A percentile compares a stretch with the other conserved stretches of the same genome.
Evolutionary conservation across 371 early-diverging fungal genomes (phyloP).

Genomic region (Dentiscutata heterogama): DNA sequence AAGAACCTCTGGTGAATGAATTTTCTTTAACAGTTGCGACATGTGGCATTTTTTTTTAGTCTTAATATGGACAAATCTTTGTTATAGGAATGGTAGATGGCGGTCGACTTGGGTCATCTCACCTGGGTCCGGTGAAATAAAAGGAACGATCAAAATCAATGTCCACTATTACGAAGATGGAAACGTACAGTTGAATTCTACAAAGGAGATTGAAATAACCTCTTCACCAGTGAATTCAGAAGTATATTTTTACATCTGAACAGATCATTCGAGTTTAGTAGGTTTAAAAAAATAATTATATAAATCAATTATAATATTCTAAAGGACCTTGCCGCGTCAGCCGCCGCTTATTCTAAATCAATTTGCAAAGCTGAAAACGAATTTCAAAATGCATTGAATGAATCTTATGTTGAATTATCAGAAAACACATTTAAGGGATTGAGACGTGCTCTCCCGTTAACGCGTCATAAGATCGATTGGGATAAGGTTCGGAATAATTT

Average conservation of each 20-base stretch:
- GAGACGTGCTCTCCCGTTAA: constrained; percentile 92
- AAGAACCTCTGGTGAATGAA: constrained; percentile 84
- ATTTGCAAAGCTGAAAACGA: constrained; percentile 82
- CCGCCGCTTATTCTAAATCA: constrained; percentile 66
- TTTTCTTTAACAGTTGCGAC: not conserved
- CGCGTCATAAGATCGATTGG: constrained; percentile 95
- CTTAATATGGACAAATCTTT: not conserved
- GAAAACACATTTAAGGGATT: constrained; percentile 92
- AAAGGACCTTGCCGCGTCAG: constrained; percentile 63
- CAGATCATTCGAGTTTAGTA: too few species aligned
- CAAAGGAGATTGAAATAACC: constrained; percentile 69
- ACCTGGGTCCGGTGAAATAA: constrained; percentile 67
- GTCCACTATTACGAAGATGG: constrained; percentile 99
- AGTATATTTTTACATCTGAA: constrained; percentile 45
- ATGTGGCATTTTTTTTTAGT: not conserved
- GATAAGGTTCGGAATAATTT: constrained; percentile 62
- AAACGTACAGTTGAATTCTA: constrained; percentile 93
- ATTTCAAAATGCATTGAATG: constrained; percentile 87
- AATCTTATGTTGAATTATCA: constrained; percentile 80
- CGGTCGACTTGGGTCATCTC: constrained; percentile 82
- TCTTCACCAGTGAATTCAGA: constrained; percentile 47
- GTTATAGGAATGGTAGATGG: constrained; percentile 92
- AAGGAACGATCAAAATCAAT: constrained; percentile 76
- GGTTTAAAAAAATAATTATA: not conserved
- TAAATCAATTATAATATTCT: constrained; percentile 23